phyloP scores from a whole-genome alignment of 345 rosid genomes.

The Lepidium aucheri region DNA sequence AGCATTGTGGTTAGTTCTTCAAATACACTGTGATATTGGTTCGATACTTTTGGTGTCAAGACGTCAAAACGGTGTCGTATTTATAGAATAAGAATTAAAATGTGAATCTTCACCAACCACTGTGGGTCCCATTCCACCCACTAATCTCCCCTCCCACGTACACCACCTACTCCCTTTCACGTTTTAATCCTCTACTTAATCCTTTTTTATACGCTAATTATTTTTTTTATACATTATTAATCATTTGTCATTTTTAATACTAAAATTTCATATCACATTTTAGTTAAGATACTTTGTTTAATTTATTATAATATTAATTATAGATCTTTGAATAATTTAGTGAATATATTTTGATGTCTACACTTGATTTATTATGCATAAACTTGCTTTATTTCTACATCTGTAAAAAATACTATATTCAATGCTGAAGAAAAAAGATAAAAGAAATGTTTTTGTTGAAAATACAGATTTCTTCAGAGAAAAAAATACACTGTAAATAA shows the following conservation, averaged over 20 bases:
- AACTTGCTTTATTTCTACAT: too few relatives aligned
- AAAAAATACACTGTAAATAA: background rate
- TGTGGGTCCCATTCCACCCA: slow-evolving; percentile 26
- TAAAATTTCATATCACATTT: background rate
- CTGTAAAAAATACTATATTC: background rate
- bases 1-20: background rate
- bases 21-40: background rate
- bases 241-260: background rate
- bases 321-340: background rate
- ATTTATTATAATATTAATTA: background rate
- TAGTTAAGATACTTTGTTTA: background rate
- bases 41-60: background rate
- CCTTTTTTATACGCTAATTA: background rate
- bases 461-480: background rate
- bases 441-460: background rate
- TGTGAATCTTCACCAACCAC: slow-evolving; percentile 30
- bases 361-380: background rate
- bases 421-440: background rate
- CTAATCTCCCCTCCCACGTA: slow-evolving; percentile 8
- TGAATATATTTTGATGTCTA: background rate
- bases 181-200: slow-evolving; percentile 10
- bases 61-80: slow-evolving; percentile 5
- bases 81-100: background rate
- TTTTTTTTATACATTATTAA: background rate
- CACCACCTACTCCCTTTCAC: slow-evolving; percentile 27